phyloP scores from a whole-genome alignment of 2,329 filamentous ascomycete species.

The Calonectria naviculata region DNA sequence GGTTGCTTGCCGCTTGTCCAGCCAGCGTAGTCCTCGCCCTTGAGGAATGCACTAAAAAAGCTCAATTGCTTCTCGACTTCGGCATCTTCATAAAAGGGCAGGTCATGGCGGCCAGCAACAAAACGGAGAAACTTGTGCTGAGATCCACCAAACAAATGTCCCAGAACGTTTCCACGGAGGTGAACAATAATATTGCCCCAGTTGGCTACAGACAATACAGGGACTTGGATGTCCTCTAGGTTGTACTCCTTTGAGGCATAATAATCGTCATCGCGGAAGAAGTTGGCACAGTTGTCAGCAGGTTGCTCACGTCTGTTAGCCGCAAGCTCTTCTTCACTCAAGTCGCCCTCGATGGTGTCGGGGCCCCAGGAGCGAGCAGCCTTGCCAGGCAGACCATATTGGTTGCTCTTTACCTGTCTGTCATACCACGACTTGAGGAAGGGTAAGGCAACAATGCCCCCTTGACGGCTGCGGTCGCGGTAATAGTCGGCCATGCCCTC shows the following conservation, averaged over 20 bases:
- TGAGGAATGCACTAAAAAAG: slow-evolving; percentile 79
- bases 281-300: slow-evolving; percentile 57
- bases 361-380: slow-evolving; percentile 1
- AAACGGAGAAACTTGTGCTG: slow-evolving; percentile 76
- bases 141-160: slow-evolving; percentile 72
- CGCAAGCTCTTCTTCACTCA: slow-evolving; percentile 62
- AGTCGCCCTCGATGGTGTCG: slow-evolving; percentile 66
- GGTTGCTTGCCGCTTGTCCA: slow-evolving; percentile 66
- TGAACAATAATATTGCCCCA: slow-evolving; percentile 79
- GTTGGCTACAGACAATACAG: slow-evolving; percentile 74
- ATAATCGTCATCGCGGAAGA: slow-evolving; percentile 71
- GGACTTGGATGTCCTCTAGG: slow-evolving; percentile 74
- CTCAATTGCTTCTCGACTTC: slow-evolving; percentile 75
- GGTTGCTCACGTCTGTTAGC: slow-evolving; percentile 61
- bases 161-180: slow-evolving; percentile 75
- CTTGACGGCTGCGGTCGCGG: slow-evolving; percentile 68
- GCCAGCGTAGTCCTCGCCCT: slow-evolving; percentile 70
- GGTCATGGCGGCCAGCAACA: no score
- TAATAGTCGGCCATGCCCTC: slow-evolving; percentile 67
- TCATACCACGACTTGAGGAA: slow-evolving; percentile 59
- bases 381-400: slow-evolving; percentile 63
- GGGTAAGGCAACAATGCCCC: slow-evolving; percentile 67
- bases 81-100: slow-evolving; percentile 78
- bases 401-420: slow-evolving; percentile 57
- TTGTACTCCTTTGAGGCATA: slow-evolving; percentile 74